phyloP scores from a whole-genome alignment of 2,329 filamentous ascomycete species.

The Cladobotryum protrusum region DNA sequence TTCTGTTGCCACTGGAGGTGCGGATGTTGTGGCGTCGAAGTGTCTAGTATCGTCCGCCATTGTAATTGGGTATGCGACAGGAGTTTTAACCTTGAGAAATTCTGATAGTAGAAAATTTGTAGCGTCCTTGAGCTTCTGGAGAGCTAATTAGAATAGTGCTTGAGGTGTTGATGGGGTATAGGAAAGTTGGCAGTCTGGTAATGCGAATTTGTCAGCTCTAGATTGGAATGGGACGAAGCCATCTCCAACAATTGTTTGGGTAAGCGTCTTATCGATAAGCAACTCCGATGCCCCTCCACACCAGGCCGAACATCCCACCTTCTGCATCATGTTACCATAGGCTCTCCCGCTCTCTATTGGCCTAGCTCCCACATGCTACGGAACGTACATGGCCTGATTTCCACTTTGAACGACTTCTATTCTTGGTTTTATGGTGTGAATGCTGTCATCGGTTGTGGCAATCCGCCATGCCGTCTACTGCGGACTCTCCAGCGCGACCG shows the following conservation, averaged over 20 bases:
- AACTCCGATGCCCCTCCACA: background rate
- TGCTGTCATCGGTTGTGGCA: background rate
- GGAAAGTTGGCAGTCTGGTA: background rate
- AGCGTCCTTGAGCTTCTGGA: too few species aligned
- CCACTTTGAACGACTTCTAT: background rate
- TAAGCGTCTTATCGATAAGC: slow-evolving; percentile 14
- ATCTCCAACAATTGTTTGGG: slow-evolving; percentile 4
- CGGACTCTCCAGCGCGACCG: slow-evolving; percentile 8
- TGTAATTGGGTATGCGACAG: background rate
- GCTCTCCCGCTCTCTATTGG: background rate
- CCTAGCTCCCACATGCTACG: background rate
- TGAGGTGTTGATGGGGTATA: background rate
- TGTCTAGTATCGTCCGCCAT: slow-evolving; percentile 36
- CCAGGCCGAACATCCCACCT: background rate
- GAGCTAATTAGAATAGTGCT: too few species aligned
- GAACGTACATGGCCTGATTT: background rate
- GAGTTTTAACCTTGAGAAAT: background rate
- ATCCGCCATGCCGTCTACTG: background rate
- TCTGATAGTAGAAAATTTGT: too few species aligned
- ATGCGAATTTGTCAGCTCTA: slow-evolving; percentile 10
- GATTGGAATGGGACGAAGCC: slow-evolving; percentile 5
- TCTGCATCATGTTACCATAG: background rate
- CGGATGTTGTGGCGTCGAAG: slow-evolving; percentile 17
- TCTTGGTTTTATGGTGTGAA: background rate
- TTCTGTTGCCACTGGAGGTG: slow-evolving; percentile 14